Evolutionary conservation across 1,139 yeast genomes (phyloP), one percentile per base, ranked within the genome.

Genomic region (Geotrichum bryndzae): DNA sequence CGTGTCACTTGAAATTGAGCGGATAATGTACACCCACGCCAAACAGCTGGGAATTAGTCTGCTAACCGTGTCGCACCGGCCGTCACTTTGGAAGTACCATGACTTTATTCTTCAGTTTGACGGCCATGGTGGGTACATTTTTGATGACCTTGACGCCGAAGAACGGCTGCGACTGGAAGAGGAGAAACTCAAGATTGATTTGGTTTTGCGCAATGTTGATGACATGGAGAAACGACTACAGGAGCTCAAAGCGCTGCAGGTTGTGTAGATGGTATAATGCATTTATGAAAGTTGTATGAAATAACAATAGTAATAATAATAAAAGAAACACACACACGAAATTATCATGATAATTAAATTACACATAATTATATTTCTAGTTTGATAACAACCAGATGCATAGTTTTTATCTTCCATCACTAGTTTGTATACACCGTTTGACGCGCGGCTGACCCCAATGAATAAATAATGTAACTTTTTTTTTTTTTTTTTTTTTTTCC

Each of bases 81-180:
- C 96, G 3, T 90, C 96, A 13, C 78, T 92, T 67, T 92, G 97
- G 97, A 90, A 88, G 74, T 92, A 90, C 79, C 98, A 92, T 74
- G 84, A 87, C 66, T 82, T 83, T 69, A 82, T 92, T 64, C 79
- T 92, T 66, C 92, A 90, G 73, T 90, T 91, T 72, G 94, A 88
- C 71, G 96, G 96, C 22, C 84, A 86, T 70, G 95, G 96, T 1
- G 85, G 86, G 3, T 89, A 87, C 70, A 80, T 79, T 63, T 89
- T 88, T 72, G 87, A 88, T 7, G 79, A 81, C 66, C 80, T 89
- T 59, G 84, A 88, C 73, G 90, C 95, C 27, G 82, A 82, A 53
- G 82, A 83, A 72, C 80, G 95, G 68, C 79, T 89, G 66, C 78
- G 80, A 64, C 81, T 86, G 67, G 95, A 88, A 70, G 88, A 86